Percentiles rank a stretch among this genome's conserved stretches.
phyloP scores from a whole-genome alignment of 371 early-diverging fungal genomes.

The Cokeromyces recurvatus region DNA sequence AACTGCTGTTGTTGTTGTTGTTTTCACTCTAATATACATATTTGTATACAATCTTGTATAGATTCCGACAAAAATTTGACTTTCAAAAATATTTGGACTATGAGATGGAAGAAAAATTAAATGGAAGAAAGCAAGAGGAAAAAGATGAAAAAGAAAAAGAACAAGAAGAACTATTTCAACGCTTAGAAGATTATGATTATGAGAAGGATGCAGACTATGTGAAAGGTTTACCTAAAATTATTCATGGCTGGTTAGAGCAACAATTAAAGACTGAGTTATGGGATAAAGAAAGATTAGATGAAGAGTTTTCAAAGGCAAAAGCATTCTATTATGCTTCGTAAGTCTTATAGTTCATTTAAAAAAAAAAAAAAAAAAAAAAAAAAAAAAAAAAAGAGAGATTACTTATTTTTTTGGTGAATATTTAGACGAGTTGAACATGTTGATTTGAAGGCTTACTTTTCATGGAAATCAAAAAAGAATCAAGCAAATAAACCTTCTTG shows the following conservation, averaged over 20 bases:
- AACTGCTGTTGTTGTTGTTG: too few relatives aligned
- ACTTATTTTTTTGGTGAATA: too few relatives aligned
- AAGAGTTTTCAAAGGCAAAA: slow-evolving; percentile 45
- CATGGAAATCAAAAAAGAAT: slow-evolving; percentile 42
- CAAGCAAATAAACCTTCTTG: slow-evolving; percentile 39
- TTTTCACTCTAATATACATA: too few relatives aligned
- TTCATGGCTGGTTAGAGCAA: slow-evolving; percentile 35
- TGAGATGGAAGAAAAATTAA: slow-evolving; percentile 14
- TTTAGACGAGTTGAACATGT: slow-evolving; percentile 42
- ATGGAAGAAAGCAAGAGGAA: slow-evolving; percentile 1
- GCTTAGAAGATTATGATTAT: slow-evolving; percentile 49
- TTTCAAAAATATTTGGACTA: slow-evolving; percentile 43
- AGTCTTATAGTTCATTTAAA: too few relatives aligned
- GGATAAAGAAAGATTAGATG: slow-evolving; percentile 44
- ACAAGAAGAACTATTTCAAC: slow-evolving; percentile 29
- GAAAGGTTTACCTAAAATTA: slow-evolving; percentile 39
- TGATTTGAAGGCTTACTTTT: slow-evolving; percentile 40
- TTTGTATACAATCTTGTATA: slow-evolving; percentile 4
- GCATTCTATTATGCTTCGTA: slow-evolving; percentile 53
- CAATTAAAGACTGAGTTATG: slow-evolving; percentile 30
- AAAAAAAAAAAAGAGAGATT: background rate
- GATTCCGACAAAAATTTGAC: slow-evolving; percentile 39
- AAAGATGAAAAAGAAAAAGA: slow-evolving; percentile 9
- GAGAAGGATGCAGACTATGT: slow-evolving; percentile 42
- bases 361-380: background rate